Percentiles rank a stretch among this genome's conserved stretches.
These are phyloP conservation scores for Plantago ovata DNA, from an alignment of 257 asterid species.

Conservation along the genomic window DNA sequence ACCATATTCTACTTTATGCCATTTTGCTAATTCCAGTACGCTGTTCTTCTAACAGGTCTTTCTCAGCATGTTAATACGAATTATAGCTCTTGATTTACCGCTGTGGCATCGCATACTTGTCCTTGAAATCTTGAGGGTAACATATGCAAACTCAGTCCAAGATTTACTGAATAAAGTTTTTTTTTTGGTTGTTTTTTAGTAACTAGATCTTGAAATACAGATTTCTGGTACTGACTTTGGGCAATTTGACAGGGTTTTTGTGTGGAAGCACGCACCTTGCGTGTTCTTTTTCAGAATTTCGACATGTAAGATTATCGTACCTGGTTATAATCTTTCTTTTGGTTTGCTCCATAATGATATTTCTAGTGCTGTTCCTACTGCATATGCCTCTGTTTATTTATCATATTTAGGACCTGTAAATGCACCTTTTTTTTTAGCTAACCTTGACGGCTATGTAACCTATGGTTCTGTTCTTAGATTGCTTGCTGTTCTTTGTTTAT, in stretches of 20 bases:
- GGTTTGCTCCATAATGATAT: too few species aligned
- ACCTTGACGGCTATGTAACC: too few species aligned
- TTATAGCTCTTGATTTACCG: constrained; percentile 86
- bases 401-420: too few species aligned
- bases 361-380: too few species aligned
- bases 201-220: constrained; percentile 14
- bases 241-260: constrained; percentile 77
- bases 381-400: too few species aligned
- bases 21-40: constrained; percentile 13
- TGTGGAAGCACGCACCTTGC: constrained; percentile 95
- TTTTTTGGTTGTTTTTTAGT: constrained; percentile 12
- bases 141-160: constrained; percentile 13
- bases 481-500: too few species aligned
- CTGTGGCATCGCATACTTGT: constrained; percentile 99
- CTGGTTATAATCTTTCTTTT: constrained; percentile 16
- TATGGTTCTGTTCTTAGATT: too few species aligned
- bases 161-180: constrained; percentile 13
- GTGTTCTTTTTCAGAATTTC: constrained; percentile 85
- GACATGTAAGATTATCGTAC: constrained; percentile 69
- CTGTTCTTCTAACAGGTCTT: constrained; percentile 60
- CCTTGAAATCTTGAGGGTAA: constrained; percentile 95
- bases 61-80: constrained; percentile 90
- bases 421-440: too few species aligned
- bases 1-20: constrained; percentile 19
- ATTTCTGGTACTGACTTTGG: constrained; percentile 21